Evolutionary conservation across 805 yeast genomes (phyloP).

Genomic region (Candida ortonii): DNA sequence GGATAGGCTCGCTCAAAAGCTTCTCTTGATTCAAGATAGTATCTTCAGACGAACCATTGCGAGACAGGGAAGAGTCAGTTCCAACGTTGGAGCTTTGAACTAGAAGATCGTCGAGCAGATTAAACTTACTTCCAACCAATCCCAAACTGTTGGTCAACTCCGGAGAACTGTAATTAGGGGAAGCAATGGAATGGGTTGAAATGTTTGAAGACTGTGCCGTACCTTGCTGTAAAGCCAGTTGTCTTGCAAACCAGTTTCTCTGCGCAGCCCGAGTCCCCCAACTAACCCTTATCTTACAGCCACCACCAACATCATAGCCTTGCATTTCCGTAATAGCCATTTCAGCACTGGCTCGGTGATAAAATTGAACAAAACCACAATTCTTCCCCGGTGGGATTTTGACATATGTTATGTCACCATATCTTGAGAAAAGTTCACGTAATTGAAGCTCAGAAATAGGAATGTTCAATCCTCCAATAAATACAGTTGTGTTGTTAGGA

Average conservation of each 20-base stretch:
- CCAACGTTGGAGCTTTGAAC: constrained; percentile 4
- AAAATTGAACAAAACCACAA: constrained; percentile 86
- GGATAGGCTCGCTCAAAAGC: constrained; percentile 27
- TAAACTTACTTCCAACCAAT: constrained; percentile 21
- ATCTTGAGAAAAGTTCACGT: constrained; percentile 55
- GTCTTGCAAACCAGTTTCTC: constrained; percentile 36
- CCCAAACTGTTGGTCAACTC: constrained; percentile 26
- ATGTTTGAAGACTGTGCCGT: too few relatives aligned
- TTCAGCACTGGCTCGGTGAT: constrained; percentile 78
- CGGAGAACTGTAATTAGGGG: constrained; percentile 8
- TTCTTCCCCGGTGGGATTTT: constrained; percentile 73
- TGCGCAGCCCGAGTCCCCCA: constrained; percentile 74
- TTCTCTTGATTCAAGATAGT: constrained; percentile 18
- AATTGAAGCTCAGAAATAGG: constrained; percentile 61
- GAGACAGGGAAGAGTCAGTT: constrained; percentile 3
- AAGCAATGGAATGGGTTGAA: too few relatives aligned
- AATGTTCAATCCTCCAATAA: constrained; percentile 69
- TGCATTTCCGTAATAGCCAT: constrained; percentile 83
- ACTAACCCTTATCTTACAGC: constrained; percentile 74
- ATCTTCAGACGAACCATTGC: constrained; percentile 6
- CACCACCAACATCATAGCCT: constrained; percentile 77
- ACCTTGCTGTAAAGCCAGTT: constrained; percentile 29
- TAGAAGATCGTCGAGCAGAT: constrained; percentile 22
- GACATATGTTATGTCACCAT: constrained; percentile 74
- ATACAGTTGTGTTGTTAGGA: constrained; percentile 71